A percentile compares a stretch with the other conserved stretches of the same genome.
phyloP scores from a whole-genome alignment of 345 rosid genomes.

The Limnanthes douglasii region DNA sequence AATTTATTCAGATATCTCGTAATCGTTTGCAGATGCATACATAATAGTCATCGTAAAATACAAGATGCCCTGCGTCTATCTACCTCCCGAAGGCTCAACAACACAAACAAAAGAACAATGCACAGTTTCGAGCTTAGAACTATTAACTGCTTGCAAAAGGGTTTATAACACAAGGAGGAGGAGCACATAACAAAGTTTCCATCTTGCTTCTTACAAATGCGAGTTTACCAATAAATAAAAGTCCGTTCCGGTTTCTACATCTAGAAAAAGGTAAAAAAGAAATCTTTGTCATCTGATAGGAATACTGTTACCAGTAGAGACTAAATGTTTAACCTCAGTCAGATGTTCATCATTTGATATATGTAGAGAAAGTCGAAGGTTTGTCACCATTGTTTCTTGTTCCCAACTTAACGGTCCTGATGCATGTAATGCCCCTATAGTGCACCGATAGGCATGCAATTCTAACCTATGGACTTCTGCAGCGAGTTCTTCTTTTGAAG shows the following conservation, averaged over 20 bases:
- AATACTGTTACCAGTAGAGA: conserved; percentile 30
- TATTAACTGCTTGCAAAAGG: conserved; percentile 8
- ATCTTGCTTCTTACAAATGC: conserved; percentile 18
- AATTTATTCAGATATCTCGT: background rate
- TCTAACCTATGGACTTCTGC: conserved; percentile 38
- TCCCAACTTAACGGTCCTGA: conserved; percentile 71
- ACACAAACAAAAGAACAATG: background rate
- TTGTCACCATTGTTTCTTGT: conserved; percentile 46
- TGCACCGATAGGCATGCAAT: conserved; percentile 40
- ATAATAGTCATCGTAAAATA: background rate
- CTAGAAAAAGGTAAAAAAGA: conserved; percentile 10
- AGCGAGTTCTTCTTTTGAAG: conserved; percentile 11
- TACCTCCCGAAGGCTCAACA: background rate
- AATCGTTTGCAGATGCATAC: conserved; percentile 2
- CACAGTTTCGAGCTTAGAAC: conserved; percentile 4
- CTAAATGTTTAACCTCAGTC: conserved; percentile 38
- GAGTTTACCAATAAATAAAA: conserved; percentile 5
- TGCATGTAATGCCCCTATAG: conserved; percentile 45
- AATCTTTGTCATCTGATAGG: conserved; percentile 32
- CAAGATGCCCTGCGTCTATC: background rate
- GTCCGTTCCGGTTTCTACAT: conserved; percentile 13
- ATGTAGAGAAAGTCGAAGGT: conserved; percentile 47
- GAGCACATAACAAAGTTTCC: conserved; percentile 1
- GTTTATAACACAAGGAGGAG: conserved; percentile 7
- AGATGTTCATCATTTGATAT: conserved; percentile 58